Evolutionary conservation across 805 yeast species (phyloP).

Genomic region (Teunomyces kruisii): DNA sequence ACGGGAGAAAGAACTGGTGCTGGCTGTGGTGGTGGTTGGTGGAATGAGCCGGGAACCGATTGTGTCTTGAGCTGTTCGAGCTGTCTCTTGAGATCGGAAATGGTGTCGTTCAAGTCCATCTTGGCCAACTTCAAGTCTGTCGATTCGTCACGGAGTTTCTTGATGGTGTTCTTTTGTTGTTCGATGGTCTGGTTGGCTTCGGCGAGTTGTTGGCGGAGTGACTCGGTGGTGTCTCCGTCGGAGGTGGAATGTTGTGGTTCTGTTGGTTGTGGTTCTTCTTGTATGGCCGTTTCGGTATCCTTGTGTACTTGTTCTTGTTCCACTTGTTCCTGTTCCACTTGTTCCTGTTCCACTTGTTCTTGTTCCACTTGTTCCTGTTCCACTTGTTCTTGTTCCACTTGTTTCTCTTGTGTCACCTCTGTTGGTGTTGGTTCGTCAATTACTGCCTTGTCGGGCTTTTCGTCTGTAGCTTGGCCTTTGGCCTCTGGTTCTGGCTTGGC

Average conservation of each 20-base stretch:
- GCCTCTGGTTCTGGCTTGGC: no score
- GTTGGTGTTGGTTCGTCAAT: no score
- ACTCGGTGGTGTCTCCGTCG: not conserved
- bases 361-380: constrained; percentile 2
- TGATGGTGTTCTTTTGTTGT: constrained; percentile 34
- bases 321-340: constrained; percentile 1
- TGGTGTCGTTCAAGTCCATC: constrained; percentile 39
- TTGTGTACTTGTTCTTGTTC: no score
- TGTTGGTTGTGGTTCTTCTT: constrained; percentile 2
- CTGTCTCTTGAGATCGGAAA: constrained; percentile 27
- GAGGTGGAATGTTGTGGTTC: constrained; percentile 1
- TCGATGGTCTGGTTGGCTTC: constrained; percentile 20
- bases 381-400: not conserved
- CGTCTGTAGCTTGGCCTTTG: no score
- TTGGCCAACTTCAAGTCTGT: constrained; percentile 39
- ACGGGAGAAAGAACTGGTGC: constrained; percentile 9
- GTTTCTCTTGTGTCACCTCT: not conserved
- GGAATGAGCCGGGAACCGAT: constrained; percentile 4
- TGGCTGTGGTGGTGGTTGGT: constrained; percentile 5
- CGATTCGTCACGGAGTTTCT: constrained; percentile 39
- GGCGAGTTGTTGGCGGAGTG: not conserved
- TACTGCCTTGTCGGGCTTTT: no score
- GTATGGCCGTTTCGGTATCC: not conserved
- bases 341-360: not conserved
- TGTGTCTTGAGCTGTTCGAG: constrained; percentile 14